A percentile compares a stretch with the other conserved stretches of the same genome.
Evolutionary conservation across 805 yeast genomes (phyloP).

Genomic region (Candida khao-thaluensis): DNA sequence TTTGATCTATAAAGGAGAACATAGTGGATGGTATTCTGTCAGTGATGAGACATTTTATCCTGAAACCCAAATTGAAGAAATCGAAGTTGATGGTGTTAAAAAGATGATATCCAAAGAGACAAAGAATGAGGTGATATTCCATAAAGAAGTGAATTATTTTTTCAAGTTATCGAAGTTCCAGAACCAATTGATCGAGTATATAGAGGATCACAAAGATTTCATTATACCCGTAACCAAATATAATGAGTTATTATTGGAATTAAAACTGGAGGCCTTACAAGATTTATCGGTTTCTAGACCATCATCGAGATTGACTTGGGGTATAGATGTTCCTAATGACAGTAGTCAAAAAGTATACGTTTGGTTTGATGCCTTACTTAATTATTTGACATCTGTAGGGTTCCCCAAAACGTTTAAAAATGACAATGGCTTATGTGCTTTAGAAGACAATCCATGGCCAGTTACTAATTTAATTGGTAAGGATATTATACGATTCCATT

Average conservation of each 20-base stretch:
- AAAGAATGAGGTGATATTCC: slow-evolving; percentile 69
- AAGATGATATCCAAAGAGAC: slow-evolving; percentile 61
- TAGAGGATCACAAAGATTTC: slow-evolving; percentile 52
- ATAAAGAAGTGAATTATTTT: slow-evolving; percentile 83
- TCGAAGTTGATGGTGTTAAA: slow-evolving; percentile 25
- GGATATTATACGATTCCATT: slow-evolving; percentile 85
- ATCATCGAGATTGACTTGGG: slow-evolving; percentile 76
- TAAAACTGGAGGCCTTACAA: slow-evolving; percentile 45
- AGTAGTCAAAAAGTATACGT: slow-evolving; percentile 80
- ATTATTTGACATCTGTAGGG: slow-evolving; percentile 74
- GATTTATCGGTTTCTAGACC: slow-evolving; percentile 93
- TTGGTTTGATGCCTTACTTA: slow-evolving; percentile 94
- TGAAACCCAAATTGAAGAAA: slow-evolving; percentile 62
- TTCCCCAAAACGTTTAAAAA: slow-evolving; percentile 29
- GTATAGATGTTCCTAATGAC: slow-evolving; percentile 84
- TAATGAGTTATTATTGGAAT: slow-evolving; percentile 54
- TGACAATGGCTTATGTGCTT: neutral
- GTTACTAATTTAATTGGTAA: slow-evolving; percentile 87
- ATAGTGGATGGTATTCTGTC: slow-evolving; percentile 91
- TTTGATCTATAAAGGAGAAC: slow-evolving; percentile 76
- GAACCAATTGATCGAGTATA: slow-evolving; percentile 47
- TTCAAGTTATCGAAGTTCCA: slow-evolving; percentile 70
- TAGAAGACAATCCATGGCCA: slow-evolving; percentile 49
- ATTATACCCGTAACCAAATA: slow-evolving; percentile 66
- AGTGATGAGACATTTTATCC: slow-evolving; percentile 95